Evolutionary conservation across 805 yeast genomes (phyloP).

Genomic region (Ascoidea tarda): DNA sequence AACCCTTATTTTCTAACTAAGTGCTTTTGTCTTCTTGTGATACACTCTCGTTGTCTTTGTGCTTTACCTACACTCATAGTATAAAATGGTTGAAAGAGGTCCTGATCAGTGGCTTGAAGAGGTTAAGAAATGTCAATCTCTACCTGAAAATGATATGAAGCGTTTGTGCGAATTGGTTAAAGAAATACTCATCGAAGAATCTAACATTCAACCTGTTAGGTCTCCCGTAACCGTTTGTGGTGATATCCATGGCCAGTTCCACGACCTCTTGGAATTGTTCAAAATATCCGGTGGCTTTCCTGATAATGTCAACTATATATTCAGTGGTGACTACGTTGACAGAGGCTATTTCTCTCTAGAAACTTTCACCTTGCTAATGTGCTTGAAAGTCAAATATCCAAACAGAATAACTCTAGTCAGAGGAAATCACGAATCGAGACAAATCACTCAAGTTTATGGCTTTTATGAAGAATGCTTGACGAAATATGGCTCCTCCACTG

Average conservation of each 20-base stretch:
- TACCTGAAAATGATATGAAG: slow-evolving; percentile 90
- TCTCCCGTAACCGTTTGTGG: slow-evolving; percentile 94
- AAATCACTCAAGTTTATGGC: slow-evolving; percentile 97
- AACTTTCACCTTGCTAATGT: slow-evolving; percentile 88
- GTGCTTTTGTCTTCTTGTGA: too few relatives aligned
- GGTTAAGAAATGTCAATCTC: slow-evolving; percentile 75
- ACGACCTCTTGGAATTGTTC: slow-evolving; percentile 82
- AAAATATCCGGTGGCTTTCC: slow-evolving; percentile 91
- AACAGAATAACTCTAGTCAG: slow-evolving; percentile 77
- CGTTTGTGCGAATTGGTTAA: slow-evolving; percentile 91
- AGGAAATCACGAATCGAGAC: slow-evolving; percentile 96
- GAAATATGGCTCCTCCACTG: slow-evolving; percentile 88
- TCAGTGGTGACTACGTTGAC: slow-evolving; percentile 93
- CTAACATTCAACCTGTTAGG: slow-evolving; percentile 86
- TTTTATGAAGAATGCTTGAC: slow-evolving; percentile 92
- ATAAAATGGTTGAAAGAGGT: slow-evolving; percentile 51
- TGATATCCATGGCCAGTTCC: slow-evolving; percentile 97
- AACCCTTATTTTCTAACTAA: too few relatives aligned
- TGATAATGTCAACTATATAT: slow-evolving; percentile 64
- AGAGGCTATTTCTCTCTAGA: slow-evolving; percentile 94
- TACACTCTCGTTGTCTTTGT: too few relatives aligned
- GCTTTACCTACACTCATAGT: too few relatives aligned
- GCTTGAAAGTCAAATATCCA: slow-evolving; percentile 80
- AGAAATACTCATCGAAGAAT: slow-evolving; percentile 90
- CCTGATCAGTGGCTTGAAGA: slow-evolving; percentile 97